These are phyloP conservation scores for Metschnikowia similis DNA, from an alignment of 805 yeast genomes.

Conservation along the genomic window DNA sequence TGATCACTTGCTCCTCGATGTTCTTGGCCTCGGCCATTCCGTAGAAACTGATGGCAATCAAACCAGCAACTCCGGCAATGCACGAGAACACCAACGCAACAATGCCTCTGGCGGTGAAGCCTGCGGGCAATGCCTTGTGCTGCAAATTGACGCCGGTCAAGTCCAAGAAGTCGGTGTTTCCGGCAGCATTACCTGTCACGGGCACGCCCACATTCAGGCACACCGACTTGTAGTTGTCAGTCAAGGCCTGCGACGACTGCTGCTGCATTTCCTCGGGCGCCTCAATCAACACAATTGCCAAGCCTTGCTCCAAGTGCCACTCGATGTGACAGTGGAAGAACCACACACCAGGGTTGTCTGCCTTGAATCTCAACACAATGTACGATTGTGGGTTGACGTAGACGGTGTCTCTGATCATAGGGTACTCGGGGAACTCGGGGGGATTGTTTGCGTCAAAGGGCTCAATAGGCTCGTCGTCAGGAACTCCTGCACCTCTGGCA, in stretches of 20 bases:
- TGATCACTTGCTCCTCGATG: slow-evolving; percentile 58
- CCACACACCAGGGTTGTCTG: slow-evolving; percentile 98
- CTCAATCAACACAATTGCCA: slow-evolving; percentile 76
- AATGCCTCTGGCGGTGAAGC: slow-evolving; percentile 93
- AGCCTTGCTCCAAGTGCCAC: slow-evolving; percentile 96
- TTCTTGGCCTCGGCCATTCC: slow-evolving; percentile 81
- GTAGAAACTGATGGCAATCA: slow-evolving; percentile 69
- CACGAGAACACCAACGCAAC: slow-evolving; percentile 91
- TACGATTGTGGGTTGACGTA: slow-evolving; percentile 81
- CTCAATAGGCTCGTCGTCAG: slow-evolving; percentile 51
- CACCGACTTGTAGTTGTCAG: slow-evolving; percentile 54
- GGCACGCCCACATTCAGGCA: slow-evolving; percentile 58
- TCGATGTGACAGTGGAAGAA: slow-evolving; percentile 98
- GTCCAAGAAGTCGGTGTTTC: slow-evolving; percentile 62
- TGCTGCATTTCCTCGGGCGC: slow-evolving; percentile 70
- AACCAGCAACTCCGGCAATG: slow-evolving; percentile 80
- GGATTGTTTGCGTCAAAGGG: slow-evolving; percentile 49
- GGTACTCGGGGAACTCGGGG: slow-evolving; percentile 57
- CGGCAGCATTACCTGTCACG: slow-evolving; percentile 85
- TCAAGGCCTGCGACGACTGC: slow-evolving; percentile 46
- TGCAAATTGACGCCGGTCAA: slow-evolving; percentile 75
- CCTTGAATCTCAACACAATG: slow-evolving; percentile 80
- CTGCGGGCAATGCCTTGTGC: slow-evolving; percentile 62
- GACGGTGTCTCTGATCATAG: slow-evolving; percentile 80
- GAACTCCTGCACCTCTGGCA: slow-evolving; percentile 61